Evolutionary conservation across 208 protist species (phyloP).

Genomic region (Wallacemonas collosoma): DNA sequence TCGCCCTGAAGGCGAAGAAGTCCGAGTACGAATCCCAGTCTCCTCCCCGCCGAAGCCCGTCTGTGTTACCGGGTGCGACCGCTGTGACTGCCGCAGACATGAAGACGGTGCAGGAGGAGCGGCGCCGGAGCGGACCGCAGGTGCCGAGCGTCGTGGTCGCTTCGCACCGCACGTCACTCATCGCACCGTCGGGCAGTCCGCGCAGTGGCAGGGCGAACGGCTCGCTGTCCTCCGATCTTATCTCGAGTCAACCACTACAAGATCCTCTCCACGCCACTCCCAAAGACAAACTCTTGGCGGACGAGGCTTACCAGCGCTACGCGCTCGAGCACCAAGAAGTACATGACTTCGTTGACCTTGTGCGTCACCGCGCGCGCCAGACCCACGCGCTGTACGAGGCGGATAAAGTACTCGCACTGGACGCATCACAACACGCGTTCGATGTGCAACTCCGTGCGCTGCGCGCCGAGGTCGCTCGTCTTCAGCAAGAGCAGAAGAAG

Average conservation of each 20-base stretch:
- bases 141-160: constrained; percentile 6
- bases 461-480: constrained; percentile 14
- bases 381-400: constrained; percentile 29
- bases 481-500: constrained; percentile 12
- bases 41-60: constrained; percentile 6
- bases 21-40: constrained; percentile 11
- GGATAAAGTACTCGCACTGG: constrained; percentile 21
- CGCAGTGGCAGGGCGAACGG: neutral
- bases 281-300: neutral
- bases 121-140: neutral
- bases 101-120: neutral
- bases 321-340: constrained; percentile 24
- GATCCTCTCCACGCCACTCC: neutral
- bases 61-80: neutral
- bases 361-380: constrained; percentile 26
- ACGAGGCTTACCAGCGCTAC: constrained; percentile 12
- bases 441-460: constrained; percentile 20
- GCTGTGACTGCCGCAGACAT: neutral
- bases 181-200: neutral
- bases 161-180: neutral
- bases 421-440: constrained; percentile 24
- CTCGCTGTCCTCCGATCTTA: neutral
- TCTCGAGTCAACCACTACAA: neutral
- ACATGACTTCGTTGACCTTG: constrained; percentile 24
- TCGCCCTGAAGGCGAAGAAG: constrained; percentile 2